phyloP scores from a whole-genome alignment of 306 rosid species.

The Fragaria nilgerrensis region DNA sequence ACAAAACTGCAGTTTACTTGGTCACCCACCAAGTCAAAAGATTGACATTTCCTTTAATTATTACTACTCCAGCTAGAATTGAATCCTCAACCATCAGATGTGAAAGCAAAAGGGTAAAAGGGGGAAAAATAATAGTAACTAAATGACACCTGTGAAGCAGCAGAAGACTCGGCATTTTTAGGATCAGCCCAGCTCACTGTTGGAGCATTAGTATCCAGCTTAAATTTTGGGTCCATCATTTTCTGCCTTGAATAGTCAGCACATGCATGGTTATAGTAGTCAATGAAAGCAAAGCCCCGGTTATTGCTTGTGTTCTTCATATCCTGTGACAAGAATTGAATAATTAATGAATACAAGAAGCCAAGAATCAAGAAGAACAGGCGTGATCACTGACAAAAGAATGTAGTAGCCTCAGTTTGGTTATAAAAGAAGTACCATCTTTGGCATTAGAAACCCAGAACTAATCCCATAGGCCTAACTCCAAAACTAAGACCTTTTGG shows the following conservation, averaged over 20 bases:
- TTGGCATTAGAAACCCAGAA: neutral
- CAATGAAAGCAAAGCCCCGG: constrained; percentile 94
- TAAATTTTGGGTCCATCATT: constrained; percentile 85
- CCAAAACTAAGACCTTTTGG: neutral
- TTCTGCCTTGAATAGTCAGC: constrained; percentile 85
- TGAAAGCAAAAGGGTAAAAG: neutral
- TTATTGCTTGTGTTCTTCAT: constrained; percentile 70
- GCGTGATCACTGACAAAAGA: neutral
- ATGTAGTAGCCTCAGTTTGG: constrained; percentile 1
- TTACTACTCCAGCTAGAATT: constrained; percentile 13
- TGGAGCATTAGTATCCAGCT: constrained; percentile 84
- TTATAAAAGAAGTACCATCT: neutral
- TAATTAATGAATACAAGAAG: constrained; percentile 15
- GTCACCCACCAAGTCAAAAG: neutral
- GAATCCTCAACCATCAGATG: constrained; percentile 19
- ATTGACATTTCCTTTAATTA: neutral
- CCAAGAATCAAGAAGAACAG: constrained; percentile 18
- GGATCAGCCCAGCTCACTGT: constrained; percentile 99
- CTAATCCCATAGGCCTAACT: neutral
- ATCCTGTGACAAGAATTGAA: constrained; percentile 57
- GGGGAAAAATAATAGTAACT: neutral
- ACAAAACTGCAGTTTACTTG: neutral
- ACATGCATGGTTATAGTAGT: constrained; percentile 90
- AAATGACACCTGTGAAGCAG: constrained; percentile 76
- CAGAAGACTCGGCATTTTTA: constrained; percentile 85